These are phyloP conservation scores for Aspergillus costaricaensis DNA, from an alignment of 2,329 filamentous ascomycete species.

Conservation along the genomic window DNA sequence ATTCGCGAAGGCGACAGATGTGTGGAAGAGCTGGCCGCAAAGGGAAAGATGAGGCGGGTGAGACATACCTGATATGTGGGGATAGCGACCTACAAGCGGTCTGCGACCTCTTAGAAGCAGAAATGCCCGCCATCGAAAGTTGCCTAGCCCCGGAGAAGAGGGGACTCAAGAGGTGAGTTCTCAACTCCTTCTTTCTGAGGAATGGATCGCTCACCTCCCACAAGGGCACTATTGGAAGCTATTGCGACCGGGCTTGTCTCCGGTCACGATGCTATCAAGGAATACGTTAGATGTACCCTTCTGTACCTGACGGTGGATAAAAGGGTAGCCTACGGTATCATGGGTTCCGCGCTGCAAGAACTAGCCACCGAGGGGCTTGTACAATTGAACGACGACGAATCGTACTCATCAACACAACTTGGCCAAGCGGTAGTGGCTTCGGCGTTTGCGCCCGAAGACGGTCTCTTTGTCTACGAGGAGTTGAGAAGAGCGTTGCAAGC, in stretches of 20 bases:
- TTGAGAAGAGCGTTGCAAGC: conserved; percentile 66
- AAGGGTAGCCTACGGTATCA: conserved; percentile 54
- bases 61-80: conserved; percentile 75
- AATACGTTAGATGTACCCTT: conserved; percentile 69
- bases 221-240: conserved; percentile 69
- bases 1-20: conserved; percentile 65
- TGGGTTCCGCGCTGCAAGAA: conserved; percentile 62
- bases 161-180: conserved; percentile 63
- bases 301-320: conserved; percentile 60
- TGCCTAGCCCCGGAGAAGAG: conserved; percentile 67
- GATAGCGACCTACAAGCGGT: conserved; percentile 69
- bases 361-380: conserved; percentile 60
- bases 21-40: conserved; percentile 75
- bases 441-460: conserved; percentile 72
- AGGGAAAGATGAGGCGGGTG: conserved; percentile 74
- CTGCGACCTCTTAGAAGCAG: conserved; percentile 69
- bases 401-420: conserved; percentile 64
- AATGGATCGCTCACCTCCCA: conserved; percentile 9
- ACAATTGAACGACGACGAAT: conserved; percentile 50
- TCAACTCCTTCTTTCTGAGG: no score
- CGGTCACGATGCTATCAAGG: conserved; percentile 63
- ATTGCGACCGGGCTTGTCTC: conserved; percentile 69
- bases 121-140: conserved; percentile 69
- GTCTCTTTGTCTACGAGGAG: conserved; percentile 71
- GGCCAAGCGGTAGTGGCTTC: conserved; percentile 73